Base-by-base conservation (phyloP, 1,284 basidiomycete species). In the Sanguinoderma infundibulare region DNA sequence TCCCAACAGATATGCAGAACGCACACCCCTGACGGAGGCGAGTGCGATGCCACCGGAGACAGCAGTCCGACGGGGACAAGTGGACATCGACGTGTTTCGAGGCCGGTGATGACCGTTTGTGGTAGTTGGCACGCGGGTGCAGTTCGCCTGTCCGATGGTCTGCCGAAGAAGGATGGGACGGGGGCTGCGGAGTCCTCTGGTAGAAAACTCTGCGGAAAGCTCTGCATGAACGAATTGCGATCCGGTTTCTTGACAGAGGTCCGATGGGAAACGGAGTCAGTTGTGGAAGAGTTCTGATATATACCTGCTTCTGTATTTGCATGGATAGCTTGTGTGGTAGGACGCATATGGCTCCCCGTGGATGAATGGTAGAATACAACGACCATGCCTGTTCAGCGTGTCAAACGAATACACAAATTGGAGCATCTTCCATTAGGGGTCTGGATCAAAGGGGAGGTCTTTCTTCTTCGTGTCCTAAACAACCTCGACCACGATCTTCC, bases 401-500 rank as follows among this genome's bases (percentile, higher is more conserved):
- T 1, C n/a, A 51, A 35, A 50, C 10, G 14, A 35, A 34, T 51
- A 34, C n/a, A 50, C 32, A 32, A 7, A 5, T 7, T 24, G 20
- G 20, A 12, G 28, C 20, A 51, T 24, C 49, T 36, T 34, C 30
- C 20, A 17, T 34, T 34, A n/a, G 8, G 9, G 14, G n/a, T 20
- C 20, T n/a, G 7, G 9, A 22, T 12, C 14, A 24, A 22, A 20
- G 34, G 49, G 30, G 20, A 28, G n/a, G n/a, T n/a, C n/a, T n/a
- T n/a, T n/a, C n/a, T 35, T 24, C 20, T 51, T 17, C 30, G 12
- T n/a, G 47, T 3, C 46, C 52, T 24, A 59, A 12, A 64, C 53
- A 9, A 64, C 36, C 36, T 61, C 63, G 17, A 50, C 59, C 42
- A 88, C 72, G 49, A 89, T 85, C 74, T 89, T 88, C 55, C 86